Base-by-base conservation (phyloP, 768 basidiomycete genomes). In the Rhodocollybia butyracea region DNA sequence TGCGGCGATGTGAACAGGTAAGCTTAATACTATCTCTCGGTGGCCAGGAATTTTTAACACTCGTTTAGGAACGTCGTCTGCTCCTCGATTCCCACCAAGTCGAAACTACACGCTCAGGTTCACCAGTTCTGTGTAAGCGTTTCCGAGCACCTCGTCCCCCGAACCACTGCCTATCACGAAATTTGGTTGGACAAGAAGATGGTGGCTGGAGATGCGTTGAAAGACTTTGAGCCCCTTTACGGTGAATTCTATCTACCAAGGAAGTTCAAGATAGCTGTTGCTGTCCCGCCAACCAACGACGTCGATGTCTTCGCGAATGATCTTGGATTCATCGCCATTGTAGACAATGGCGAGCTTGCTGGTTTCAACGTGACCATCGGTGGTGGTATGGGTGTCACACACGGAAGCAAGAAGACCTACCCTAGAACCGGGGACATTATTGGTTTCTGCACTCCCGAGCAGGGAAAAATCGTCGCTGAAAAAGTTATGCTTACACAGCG, bases 321-420 rank as follows among this genome's bases (percentile, higher is more conserved):
- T 68, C 76, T 98, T 13, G 97, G 97, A 6, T 97, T 94, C 78
- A 98, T 98, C 61, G 96, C 94, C 34, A 92, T 98, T 61, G 82
- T 91, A 27, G 82, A 82, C 56, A 69, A 84, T 22, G 91, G 92
- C 48, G 79, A 89, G 59, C 74, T 99, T 19, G 78, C 80, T 51
- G 97, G 97, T 40, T 99, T 97, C 81, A 97, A 99, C 66, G 94
- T 99, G 51, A 72, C 87, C 15, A 77, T 92, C 41, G 97, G 97
- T 55, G 97, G 97, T 62, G 97, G 97, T 46, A 99, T 99, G 97
- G 97, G 97, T 70, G 97, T 98, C 41, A 98, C 97, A 1, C 96
- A 98, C 63, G 94, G 94, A 31, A 96, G 93, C 80, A 98, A 98
- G 78, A 95, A 97, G 78, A 99, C 97, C 0, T 98, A 98, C 68